These are phyloP conservation scores for Clitoria ternatea DNA, from an alignment of 306 rosid genomes.

Conservation along the genomic window DNA sequence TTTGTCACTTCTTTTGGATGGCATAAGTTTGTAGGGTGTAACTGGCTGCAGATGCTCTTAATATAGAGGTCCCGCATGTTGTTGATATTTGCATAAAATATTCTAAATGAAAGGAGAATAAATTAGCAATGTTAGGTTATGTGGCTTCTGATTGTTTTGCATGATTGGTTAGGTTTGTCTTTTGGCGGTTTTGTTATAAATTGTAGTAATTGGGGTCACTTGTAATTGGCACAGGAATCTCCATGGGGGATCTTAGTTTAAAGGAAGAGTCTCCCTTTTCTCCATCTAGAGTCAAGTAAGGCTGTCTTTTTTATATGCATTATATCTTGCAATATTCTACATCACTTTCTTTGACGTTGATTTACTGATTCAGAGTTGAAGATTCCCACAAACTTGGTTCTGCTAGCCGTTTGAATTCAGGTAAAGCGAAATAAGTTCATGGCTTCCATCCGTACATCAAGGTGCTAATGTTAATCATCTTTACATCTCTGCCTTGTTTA, in stretches of 20 bases:
- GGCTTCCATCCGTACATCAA: not conserved
- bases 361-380: constrained; percentile 59
- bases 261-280: constrained; percentile 85
- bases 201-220: constrained; percentile 12
- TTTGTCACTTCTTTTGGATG: constrained; percentile 12
- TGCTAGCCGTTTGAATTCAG: constrained; percentile 55
- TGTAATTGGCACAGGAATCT: constrained; percentile 50
- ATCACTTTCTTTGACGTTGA: constrained; percentile 22
- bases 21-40: not conserved
- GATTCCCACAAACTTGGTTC: constrained; percentile 74
- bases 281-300: constrained; percentile 83
- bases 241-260: constrained; percentile 64
- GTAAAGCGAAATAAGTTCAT: constrained; percentile 37
- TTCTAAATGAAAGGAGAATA: not conserved
- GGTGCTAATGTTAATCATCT: not conserved
- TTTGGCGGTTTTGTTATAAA: not conserved
- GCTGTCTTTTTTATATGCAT: constrained; percentile 11
- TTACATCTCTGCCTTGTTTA: constrained; percentile 27
- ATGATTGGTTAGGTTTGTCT: not conserved
- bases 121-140: constrained; percentile 17
- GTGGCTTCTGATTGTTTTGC: constrained; percentile 21
- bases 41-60: not conserved
- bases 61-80: not conserved
- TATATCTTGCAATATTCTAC: constrained; percentile 14
- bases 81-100: constrained; percentile 4